A percentile compares a stretch with the other conserved stretches of the same genome.
Evolutionary conservation across 768 basidiomycete species (phyloP).

Genomic region (Lentinula edodes): DNA sequence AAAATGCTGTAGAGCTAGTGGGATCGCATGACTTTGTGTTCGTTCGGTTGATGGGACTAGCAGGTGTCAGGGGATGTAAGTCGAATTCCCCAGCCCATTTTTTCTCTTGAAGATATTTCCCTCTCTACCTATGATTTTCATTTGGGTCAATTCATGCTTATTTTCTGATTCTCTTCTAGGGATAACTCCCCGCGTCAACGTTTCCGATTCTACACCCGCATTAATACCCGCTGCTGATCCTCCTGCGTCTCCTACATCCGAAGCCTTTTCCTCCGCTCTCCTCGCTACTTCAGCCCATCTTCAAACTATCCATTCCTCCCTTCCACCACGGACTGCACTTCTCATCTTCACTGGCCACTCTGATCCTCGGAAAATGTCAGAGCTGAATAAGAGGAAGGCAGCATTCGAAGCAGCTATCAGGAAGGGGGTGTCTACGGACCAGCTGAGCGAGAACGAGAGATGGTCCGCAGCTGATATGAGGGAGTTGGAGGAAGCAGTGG

Average conservation of each 20-base stretch:
- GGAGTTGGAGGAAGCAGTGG: conserved; percentile 74
- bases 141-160: too few species aligned
- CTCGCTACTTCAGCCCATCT: conserved; percentile 57
- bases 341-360: conserved; percentile 86
- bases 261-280: conserved; percentile 32
- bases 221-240: conserved; percentile 29
- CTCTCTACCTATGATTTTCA: too few species aligned
- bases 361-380: conserved; percentile 78
- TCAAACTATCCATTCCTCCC: conserved; percentile 50
- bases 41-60: conserved; percentile 76
- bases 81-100: conserved; percentile 8
- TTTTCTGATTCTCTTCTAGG: background rate
- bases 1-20: conserved; percentile 55
- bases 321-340: conserved; percentile 78
- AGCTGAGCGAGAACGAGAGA: conserved; percentile 42
- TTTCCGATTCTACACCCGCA: conserved; percentile 45
- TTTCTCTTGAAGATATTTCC: background rate
- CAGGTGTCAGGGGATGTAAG: conserved; percentile 80
- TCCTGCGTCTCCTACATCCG: conserved; percentile 25
- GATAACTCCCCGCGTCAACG: background rate
- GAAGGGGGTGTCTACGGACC: conserved; percentile 50
- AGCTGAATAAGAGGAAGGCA: conserved; percentile 61
- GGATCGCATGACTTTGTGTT: conserved; percentile 77
- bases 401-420: conserved; percentile 67
- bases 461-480: conserved; percentile 80